Evolutionary conservation across 805 yeast species (phyloP).

Genomic region (Spathaspora gorwiae): DNA sequence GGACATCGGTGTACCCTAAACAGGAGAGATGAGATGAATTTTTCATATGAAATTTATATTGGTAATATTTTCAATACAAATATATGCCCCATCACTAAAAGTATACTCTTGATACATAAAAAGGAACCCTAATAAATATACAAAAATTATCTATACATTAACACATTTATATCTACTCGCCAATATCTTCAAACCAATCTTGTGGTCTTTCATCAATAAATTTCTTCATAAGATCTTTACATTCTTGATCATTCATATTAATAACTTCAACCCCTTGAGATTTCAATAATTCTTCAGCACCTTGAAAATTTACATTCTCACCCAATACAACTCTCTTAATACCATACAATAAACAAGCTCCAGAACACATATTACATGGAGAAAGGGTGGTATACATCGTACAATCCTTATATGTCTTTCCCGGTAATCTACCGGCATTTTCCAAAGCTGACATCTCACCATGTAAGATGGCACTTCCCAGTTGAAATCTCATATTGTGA

Average conservation of each 20-base stretch:
- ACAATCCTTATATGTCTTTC: constrained; percentile 71
- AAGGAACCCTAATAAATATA: too few relatives aligned
- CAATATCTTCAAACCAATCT: constrained; percentile 82
- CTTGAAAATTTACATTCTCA: constrained; percentile 76
- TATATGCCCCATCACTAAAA: too few relatives aligned
- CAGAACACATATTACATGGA: constrained; percentile 94
- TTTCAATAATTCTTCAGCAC: constrained; percentile 74
- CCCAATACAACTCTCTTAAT: constrained; percentile 84
- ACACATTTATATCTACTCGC: constrained; percentile 20
- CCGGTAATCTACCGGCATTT: constrained; percentile 85
- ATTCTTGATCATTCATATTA: constrained; percentile 53
- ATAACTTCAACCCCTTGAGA: constrained; percentile 70
- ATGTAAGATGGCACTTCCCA: constrained; percentile 76
- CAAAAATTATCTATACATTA: too few relatives aligned
- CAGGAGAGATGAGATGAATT: too few relatives aligned
- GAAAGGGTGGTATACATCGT: constrained; percentile 91
- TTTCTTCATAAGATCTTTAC: constrained; percentile 67
- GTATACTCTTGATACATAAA: too few relatives aligned
- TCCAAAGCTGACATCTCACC: constrained; percentile 91
- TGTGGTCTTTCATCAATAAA: constrained; percentile 76
- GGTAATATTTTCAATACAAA: too few relatives aligned
- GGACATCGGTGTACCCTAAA: too few relatives aligned
- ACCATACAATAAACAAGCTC: constrained; percentile 87
- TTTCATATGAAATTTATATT: too few relatives aligned
- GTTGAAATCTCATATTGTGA: constrained; percentile 86